Percentiles rank a stretch among this genome's conserved stretches.
These are phyloP conservation scores for Taxillus chinensis DNA, from an alignment of 164 flowering plant genomes.

Conservation along the genomic window DNA sequence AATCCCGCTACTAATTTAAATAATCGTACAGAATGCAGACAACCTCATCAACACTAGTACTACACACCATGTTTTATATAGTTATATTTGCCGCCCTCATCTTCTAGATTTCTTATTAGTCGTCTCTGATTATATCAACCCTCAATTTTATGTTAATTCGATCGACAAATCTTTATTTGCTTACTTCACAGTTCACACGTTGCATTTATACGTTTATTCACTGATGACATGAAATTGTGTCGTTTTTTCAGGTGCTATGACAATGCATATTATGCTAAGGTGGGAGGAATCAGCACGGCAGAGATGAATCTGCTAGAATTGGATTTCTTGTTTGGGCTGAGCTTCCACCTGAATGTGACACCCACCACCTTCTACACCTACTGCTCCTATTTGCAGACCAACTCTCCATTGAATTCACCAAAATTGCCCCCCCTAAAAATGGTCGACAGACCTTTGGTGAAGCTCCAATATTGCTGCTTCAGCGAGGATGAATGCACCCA, in stretches of 20 bases:
- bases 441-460: constrained; percentile 29
- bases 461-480: constrained; percentile 35
- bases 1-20: too few species aligned
- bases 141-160: too few species aligned
- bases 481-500: constrained; percentile 57
- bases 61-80: too few species aligned
- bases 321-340: constrained; percentile 81
- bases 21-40: too few species aligned
- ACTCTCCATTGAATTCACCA: constrained; percentile 15
- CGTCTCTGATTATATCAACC: too few species aligned
- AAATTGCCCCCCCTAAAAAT: constrained; percentile 14
- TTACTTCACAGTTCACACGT: too few species aligned
- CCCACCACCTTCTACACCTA: constrained; percentile 72
- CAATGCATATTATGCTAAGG: constrained; percentile 96
- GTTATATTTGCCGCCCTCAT: too few species aligned
- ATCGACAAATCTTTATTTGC: too few species aligned
- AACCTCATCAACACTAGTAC: too few species aligned
- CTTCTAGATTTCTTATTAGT: too few species aligned
- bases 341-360: constrained; percentile 77
- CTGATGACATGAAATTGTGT: too few species aligned
- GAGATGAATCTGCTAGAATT: constrained; percentile 89
- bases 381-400: constrained; percentile 49
- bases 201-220: too few species aligned
- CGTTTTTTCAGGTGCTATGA: constrained; percentile 61
- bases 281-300: constrained; percentile 78